Percentiles rank a stretch among this genome's conserved stretches.
Evolutionary conservation across 2,329 filamentous ascomycete species (phyloP).

Genomic region (Epichloe amarillans): DNA sequence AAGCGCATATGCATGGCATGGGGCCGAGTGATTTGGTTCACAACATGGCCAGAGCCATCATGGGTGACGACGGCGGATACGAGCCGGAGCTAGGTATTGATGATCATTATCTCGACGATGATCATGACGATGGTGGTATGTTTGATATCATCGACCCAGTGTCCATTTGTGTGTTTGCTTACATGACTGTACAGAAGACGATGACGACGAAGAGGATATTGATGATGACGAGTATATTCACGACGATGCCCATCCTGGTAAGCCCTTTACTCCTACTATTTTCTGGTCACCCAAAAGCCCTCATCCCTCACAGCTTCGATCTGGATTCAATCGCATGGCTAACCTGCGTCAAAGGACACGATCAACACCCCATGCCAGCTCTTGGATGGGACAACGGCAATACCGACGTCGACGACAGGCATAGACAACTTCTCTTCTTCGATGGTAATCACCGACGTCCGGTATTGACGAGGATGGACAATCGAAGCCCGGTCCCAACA

Average conservation of each 20-base stretch:
- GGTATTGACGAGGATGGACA: constrained; percentile 20
- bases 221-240: constrained; percentile 54
- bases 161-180: not conserved
- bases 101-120: constrained; percentile 40
- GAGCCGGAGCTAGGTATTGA: constrained; percentile 40
- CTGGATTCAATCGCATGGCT: not conserved
- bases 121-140: constrained; percentile 46
- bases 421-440: constrained; percentile 34
- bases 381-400: constrained; percentile 46
- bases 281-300: not conserved
- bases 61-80: constrained; percentile 36
- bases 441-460: constrained; percentile 33
- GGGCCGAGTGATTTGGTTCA: constrained; percentile 33
- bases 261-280: constrained; percentile 15
- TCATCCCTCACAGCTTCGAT: not conserved
- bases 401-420: constrained; percentile 34
- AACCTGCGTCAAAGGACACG: constrained; percentile 2
- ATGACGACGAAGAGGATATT: constrained; percentile 57
- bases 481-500: constrained; percentile 48
- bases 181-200: constrained; percentile 23
- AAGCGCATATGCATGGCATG: constrained; percentile 33
- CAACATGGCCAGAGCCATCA: constrained; percentile 42
- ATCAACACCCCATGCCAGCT: constrained; percentile 28
- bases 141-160: not conserved
- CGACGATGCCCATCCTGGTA: constrained; percentile 45